Evolutionary conservation across 2,329 filamentous ascomycete genomes (phyloP).

Genomic region (Aspergillus eucalypticola): DNA sequence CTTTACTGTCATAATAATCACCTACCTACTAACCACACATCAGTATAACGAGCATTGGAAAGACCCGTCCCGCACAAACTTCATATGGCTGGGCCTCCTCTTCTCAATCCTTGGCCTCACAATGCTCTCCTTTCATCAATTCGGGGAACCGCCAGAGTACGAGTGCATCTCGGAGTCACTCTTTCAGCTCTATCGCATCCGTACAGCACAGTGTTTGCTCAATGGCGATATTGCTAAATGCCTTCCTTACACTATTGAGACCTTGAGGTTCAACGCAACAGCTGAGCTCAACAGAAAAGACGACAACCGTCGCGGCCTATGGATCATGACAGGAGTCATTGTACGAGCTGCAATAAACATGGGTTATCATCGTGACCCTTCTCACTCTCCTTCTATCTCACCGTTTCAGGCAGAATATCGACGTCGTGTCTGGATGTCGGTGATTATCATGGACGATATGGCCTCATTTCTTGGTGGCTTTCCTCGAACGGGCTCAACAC

Average conservation of each 20-base stretch:
- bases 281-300: conserved; percentile 13
- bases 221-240: conserved; percentile 14
- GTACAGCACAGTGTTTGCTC: conserved; percentile 13
- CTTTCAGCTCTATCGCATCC: conserved; percentile 14
- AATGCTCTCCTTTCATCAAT: conserved; percentile 8
- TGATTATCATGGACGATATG: conserved; percentile 13
- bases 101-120: conserved; percentile 13
- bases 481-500: conserved; percentile 7
- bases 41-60: conserved; percentile 9
- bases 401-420: conserved; percentile 8
- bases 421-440: conserved; percentile 10
- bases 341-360: conserved; percentile 15
- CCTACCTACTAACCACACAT: neutral
- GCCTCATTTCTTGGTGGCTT: conserved; percentile 9
- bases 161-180: conserved; percentile 2
- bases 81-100: conserved; percentile 14
- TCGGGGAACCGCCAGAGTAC: conserved; percentile 1
- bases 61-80: conserved; percentile 3
- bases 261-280: conserved; percentile 12
- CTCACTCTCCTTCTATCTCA: neutral
- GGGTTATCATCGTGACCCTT: conserved; percentile 15
- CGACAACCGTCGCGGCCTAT: conserved; percentile 12
- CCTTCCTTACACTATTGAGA: conserved; percentile 13
- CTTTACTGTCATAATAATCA: too few relatives aligned
- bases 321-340: conserved; percentile 15